Base-by-base conservation (phyloP, 1,284 basidiomycete species). In the Ustilago shanxiensis region DNA sequence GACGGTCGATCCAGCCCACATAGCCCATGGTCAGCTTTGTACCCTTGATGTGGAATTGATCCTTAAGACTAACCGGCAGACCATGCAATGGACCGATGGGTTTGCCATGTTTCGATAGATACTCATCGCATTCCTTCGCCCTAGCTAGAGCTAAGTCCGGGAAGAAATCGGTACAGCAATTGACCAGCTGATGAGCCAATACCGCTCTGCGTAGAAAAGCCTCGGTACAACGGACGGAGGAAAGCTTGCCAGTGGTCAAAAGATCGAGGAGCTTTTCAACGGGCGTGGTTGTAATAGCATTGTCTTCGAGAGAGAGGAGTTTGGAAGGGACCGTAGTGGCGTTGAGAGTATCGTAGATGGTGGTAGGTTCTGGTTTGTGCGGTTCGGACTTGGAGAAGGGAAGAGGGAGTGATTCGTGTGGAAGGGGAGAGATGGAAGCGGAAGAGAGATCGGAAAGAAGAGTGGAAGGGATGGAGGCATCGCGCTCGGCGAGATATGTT, bases 11-110 rank as follows among this genome's bases (percentile, higher is more conserved):
- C 67, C 60, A 88, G 82, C 89, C 88, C 1, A 92, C 91, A 82
- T 91, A 93, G 3, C 94, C 94, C 51, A 93, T 88, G 11, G 91
- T 90, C 1, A 90, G 86, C 81, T 94, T 93, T 26, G 90, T 88
- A 4, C 91, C 92, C 49, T 86, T 83, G 65, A 94, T 89, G 77
- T 93, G 89, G 79, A 87, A 88, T n/a, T 66, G 63, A 24, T 74
- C 72, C 84, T 95, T 92, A 82, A 92, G 87, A 84, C 90, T 90
- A 60, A 93, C 89, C 8, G 94, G 94, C 24, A 95, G 90, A 20
- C 82, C 81, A 50, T 85, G 80, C 2, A 85, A 61, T 14, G 90
- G 90, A 0, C 94, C 94, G 24, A 89, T 88, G 29, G 93, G 80
- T 67, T 87, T 87, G 44, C 89, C 89, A 0, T 91, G 92, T 16